Base-by-base conservation (phyloP, 1,284 basidiomycete genomes). In the Cutaneotrichosporon curvatum region DNA sequence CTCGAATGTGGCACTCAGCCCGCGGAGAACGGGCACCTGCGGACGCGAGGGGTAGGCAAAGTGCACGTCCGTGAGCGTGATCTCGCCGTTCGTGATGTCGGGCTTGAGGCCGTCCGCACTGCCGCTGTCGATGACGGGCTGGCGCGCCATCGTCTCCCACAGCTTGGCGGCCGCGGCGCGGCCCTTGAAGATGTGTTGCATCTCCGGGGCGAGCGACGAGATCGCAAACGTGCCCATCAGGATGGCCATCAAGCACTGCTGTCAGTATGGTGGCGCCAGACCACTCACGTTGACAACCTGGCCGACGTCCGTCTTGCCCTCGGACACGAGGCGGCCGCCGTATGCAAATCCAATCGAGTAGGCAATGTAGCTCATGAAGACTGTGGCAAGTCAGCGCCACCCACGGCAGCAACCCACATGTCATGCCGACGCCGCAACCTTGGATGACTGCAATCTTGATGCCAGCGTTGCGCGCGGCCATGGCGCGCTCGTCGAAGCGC, bases 11-110 rank as follows among this genome's bases (percentile, higher is more conserved):
- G 69, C 70, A 11, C 58, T 67, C 30, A 76, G 61, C 31, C 82
- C 82, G 64, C 88, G 84, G 53, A 95, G 79, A 41, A 96, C 86
- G 18, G 80, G 81, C 0, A 95, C 83, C 37, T 80, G 78, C 0
- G 87, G 87, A 21, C 94, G 83, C 3, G 88, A 87, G 0, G 94
- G 94, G 66, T 98, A 98, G 66, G 77, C 83, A 76, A 97, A 96
- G 49, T 81, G 78, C 64, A 97, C 79, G 56, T 86, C 69, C 57
- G 87, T 79, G 45, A 96, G 73, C 2, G 73, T 72, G 60, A 97
- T 87, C 60, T 84, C 77, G n/a, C n/a, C n/a, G n/a, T n/a, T n/a
- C n/a, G n/a, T n/a, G n/a, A n/a, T n/a, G n/a, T n/a, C n/a, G n/a
- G 28, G 90, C 63, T 83, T 83, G 36, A 82, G 71, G 9, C 94